A percentile compares a stretch with the other conserved stretches of the same genome.
Evolutionary conservation across 2,329 filamentous ascomycete genomes (phyloP).

Genomic region (Scorias spongiosa): DNA sequence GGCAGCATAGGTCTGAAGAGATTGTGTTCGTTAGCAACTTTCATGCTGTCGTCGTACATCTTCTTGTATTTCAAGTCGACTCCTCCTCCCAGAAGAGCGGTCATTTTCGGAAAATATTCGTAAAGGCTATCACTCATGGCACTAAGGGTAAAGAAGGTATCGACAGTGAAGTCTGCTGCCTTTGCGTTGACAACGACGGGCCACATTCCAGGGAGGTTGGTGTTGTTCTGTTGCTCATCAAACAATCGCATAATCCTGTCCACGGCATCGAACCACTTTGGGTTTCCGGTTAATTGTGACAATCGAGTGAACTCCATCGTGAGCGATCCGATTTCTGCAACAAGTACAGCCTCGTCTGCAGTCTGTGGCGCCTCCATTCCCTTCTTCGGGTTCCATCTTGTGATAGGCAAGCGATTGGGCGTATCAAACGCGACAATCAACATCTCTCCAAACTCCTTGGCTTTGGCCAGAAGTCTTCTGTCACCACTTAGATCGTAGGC

Average conservation of each 20-base stretch:
- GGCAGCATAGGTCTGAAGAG: conserved; percentile 36
- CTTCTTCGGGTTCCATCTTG: conserved; percentile 28
- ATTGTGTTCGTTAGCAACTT: conserved; percentile 28
- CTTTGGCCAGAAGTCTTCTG: conserved; percentile 20
- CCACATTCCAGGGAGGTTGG: conserved; percentile 33
- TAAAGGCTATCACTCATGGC: conserved; percentile 24
- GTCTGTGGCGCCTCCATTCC: conserved; percentile 24
- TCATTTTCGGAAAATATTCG: conserved; percentile 33
- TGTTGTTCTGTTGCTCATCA: conserved; percentile 26
- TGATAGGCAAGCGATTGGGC: conserved; percentile 29
- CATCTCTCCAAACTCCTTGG: conserved; percentile 26
- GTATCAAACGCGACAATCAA: conserved; percentile 35
- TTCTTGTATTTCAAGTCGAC: conserved; percentile 30
- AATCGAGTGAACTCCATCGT: conserved; percentile 34
- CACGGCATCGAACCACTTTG: conserved; percentile 32
- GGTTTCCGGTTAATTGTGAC: conserved; percentile 29
- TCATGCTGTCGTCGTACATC: conserved; percentile 40
- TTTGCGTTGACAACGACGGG: conserved; percentile 29
- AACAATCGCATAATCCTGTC: conserved; percentile 28
- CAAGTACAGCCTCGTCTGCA: conserved; percentile 25
- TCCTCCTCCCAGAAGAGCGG: conserved; percentile 30
- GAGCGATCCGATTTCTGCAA: conserved; percentile 33
- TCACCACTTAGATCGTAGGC: conserved; percentile 23
- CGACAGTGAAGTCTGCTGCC: conserved; percentile 25
- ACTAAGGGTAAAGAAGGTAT: conserved; percentile 22